Evolutionary conservation across 2,329 filamentous ascomycete genomes (phyloP).

Genomic region (Trichoderma afroharzianum): DNA sequence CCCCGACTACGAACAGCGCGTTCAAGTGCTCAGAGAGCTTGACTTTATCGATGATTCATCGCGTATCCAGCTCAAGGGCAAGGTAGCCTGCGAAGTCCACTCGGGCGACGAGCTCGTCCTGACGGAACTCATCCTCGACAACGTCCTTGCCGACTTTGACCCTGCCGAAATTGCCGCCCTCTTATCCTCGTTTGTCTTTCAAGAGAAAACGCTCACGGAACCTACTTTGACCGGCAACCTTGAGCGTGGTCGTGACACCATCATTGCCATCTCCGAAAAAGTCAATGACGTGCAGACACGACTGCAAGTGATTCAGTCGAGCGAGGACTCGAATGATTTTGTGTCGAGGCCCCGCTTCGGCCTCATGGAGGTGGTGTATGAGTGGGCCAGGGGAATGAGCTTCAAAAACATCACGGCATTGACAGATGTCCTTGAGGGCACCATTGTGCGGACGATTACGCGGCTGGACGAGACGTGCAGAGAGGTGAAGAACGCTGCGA

Average conservation of each 20-base stretch:
- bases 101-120: slow-evolving; percentile 94
- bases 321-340: slow-evolving; percentile 91
- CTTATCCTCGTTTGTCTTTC: slow-evolving; percentile 92
- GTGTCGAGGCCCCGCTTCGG: slow-evolving; percentile 84
- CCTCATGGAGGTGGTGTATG: slow-evolving; percentile 94
- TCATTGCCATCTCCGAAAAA: slow-evolving; percentile 86
- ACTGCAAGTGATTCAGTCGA: slow-evolving; percentile 86
- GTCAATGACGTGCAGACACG: slow-evolving; percentile 86
- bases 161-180: slow-evolving; percentile 95
- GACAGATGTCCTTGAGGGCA: slow-evolving; percentile 95
- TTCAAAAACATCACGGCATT: slow-evolving; percentile 97
- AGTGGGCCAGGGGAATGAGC: slow-evolving; percentile 96
- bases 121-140: slow-evolving; percentile 93
- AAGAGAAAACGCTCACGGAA: slow-evolving; percentile 84
- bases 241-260: slow-evolving; percentile 77
- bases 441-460: slow-evolving; percentile 93
- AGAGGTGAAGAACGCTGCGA: slow-evolving; percentile 94
- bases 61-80: slow-evolving; percentile 92
- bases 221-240: slow-evolving; percentile 80
- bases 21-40: slow-evolving; percentile 86
- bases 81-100: slow-evolving; percentile 97
- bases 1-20: slow-evolving; percentile 93
- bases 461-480: slow-evolving; percentile 92
- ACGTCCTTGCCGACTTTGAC: slow-evolving; percentile 91
- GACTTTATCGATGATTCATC: slow-evolving; percentile 85